Percentiles rank a stretch among this genome's conserved stretches.
Conservation (phyloP, 2,329 filamentous ascomycete species). For the Diplodia seriata region DNA sequence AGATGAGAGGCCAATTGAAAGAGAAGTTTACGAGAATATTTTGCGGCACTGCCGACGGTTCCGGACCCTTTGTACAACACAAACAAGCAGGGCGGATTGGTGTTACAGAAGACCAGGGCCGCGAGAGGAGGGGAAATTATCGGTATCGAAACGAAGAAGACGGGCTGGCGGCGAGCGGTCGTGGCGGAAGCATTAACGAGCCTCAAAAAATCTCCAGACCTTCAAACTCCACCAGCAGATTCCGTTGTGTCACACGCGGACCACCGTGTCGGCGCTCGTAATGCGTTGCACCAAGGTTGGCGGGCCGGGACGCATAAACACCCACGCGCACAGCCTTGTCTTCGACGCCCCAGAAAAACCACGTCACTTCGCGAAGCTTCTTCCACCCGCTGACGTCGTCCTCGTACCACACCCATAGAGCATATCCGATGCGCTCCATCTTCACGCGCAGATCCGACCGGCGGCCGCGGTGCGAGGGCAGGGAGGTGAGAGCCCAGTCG, state of each 20-base stretch:
- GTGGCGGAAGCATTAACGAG: too few species aligned
- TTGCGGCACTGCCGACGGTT: constrained; percentile 26
- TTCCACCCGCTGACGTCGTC: constrained; percentile 55
- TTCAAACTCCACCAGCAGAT: constrained; percentile 52
- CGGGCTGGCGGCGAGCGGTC: not conserved
- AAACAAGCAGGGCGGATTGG: constrained; percentile 17
- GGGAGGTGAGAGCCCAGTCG: constrained; percentile 63
- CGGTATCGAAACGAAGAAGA: not conserved
- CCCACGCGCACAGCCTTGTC: constrained; percentile 65
- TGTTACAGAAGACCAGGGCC: constrained; percentile 16
- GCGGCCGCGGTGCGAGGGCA: constrained; percentile 51
- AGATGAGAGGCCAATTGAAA: not conserved
- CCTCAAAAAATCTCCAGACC: constrained; percentile 47
- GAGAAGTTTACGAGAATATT: constrained; percentile 4
- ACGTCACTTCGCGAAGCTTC: constrained; percentile 66
- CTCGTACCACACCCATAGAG: constrained; percentile 65
- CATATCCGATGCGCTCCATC: constrained; percentile 62
- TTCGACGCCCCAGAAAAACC: constrained; percentile 67
- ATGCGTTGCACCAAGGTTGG: constrained; percentile 52
- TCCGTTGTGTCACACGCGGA: constrained; percentile 40
- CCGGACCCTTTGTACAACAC: constrained; percentile 26
- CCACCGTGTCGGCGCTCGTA: constrained; percentile 45
- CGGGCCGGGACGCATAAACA: constrained; percentile 64
- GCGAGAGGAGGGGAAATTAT: not conserved
- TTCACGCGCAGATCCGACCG: constrained; percentile 61